Conservation (phyloP, 768 basidiomycete species). For the Daedaleopsis sinensis region DNA sequence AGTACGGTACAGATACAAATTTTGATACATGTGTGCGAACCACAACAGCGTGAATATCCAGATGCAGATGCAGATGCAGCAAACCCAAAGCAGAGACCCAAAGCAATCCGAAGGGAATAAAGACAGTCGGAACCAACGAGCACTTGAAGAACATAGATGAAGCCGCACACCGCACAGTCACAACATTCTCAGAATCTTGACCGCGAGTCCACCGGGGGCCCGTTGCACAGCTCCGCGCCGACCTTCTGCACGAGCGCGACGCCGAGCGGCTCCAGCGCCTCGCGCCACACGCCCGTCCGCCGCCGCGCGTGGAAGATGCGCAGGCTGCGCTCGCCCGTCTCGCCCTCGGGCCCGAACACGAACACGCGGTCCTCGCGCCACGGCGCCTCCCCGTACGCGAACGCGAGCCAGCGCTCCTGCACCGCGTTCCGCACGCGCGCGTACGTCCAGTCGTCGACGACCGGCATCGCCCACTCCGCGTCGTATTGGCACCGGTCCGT, state of each 20-base stretch:
- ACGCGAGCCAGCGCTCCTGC: constrained; percentile 75
- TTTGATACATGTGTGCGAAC: background rate
- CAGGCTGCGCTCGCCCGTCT: constrained; percentile 70
- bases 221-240: constrained; percentile 73
- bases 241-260: constrained; percentile 70
- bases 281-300: constrained; percentile 61
- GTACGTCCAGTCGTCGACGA: constrained; percentile 71
- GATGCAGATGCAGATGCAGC: background rate
- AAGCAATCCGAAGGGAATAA: background rate
- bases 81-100: background rate
- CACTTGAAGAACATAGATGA: background rate
- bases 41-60: background rate
- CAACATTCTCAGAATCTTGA: background rate
- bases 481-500: constrained; percentile 28
- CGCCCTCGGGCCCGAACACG: constrained; percentile 84
- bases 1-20: background rate
- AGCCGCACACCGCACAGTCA: background rate
- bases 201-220: constrained; percentile 45
- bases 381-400: constrained; percentile 73
- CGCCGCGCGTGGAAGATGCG: constrained; percentile 69
- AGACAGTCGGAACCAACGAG: background rate
- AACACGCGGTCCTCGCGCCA: constrained; percentile 73
- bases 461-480: constrained; percentile 53
- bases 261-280: constrained; percentile 70
- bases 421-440: constrained; percentile 68